A percentile compares a stretch with the other conserved stretches of the same genome.
phyloP scores from a whole-genome alignment of 345 rosid species.

The Gossypium australe region DNA sequence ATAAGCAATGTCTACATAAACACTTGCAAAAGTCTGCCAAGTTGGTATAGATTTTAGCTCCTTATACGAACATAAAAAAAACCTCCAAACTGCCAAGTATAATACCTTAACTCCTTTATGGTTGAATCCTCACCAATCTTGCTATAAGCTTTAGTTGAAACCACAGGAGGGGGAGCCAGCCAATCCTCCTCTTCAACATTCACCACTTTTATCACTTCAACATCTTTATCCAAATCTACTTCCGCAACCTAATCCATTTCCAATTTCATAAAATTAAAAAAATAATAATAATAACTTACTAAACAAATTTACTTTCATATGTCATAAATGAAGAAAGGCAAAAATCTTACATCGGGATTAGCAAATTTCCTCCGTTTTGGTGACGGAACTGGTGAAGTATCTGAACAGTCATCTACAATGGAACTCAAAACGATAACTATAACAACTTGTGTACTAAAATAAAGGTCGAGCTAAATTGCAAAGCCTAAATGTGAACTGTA shows the following conservation, averaged over 20 bases:
- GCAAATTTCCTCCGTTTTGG: not conserved
- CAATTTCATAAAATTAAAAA: constrained; percentile 6
- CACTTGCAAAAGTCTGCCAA: not conserved
- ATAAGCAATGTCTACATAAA: not conserved
- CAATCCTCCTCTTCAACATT: constrained; percentile 54
- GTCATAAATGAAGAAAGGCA: not conserved
- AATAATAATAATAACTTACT: not conserved
- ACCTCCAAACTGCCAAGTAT: not conserved
- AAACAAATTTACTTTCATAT: not conserved
- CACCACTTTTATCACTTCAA: constrained; percentile 30
- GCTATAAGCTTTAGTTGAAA: constrained; percentile 18
- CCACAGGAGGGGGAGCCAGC: constrained; percentile 65
- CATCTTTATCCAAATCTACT: constrained; percentile 31
- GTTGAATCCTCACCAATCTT: constrained; percentile 47
- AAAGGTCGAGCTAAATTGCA: not conserved
- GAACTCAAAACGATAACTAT: not conserved
- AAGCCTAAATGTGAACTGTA: not conserved
- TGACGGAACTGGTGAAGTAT: constrained; percentile 4
- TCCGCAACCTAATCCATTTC: constrained; percentile 21
- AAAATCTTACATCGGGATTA: not conserved
- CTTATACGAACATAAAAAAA: not conserved
- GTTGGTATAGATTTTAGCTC: not conserved
- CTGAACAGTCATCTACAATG: not conserved
- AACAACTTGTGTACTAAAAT: not conserved
- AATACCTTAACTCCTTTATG: constrained; percentile 61